A percentile compares a stretch with the other conserved stretches of the same genome.
phyloP scores from a whole-genome alignment of 345 rosid species.

The Eutrema heterophyllum region DNA sequence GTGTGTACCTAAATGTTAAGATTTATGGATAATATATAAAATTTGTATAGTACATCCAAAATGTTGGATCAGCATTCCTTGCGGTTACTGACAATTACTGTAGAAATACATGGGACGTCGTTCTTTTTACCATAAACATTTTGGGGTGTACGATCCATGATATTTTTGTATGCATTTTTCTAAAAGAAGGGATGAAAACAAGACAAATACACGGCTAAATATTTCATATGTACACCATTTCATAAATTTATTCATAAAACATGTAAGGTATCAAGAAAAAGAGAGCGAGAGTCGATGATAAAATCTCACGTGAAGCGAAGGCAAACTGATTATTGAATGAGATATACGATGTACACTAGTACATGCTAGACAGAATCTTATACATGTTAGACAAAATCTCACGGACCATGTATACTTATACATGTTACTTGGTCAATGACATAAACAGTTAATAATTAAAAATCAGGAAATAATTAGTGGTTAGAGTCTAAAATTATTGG shows the following conservation, averaged over 20 bases:
- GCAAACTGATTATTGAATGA: neutral
- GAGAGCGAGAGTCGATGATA: neutral
- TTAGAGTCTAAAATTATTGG: neutral
- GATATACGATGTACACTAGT: neutral
- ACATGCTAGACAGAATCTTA: no score
- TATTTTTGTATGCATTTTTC: neutral
- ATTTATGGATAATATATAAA: no score
- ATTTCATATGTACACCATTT: neutral
- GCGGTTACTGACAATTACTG: no score
- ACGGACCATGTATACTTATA: neutral
- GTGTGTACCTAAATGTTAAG: no score
- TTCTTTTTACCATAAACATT: no score
- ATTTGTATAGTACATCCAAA: no score
- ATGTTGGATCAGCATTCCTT: no score
- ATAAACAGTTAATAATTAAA: neutral
- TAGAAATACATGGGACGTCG: no score
- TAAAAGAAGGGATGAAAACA: neutral
- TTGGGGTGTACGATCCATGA: no score
- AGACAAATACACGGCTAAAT: neutral
- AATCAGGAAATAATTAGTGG: neutral
- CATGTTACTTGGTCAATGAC: slow-evolving; percentile 4
- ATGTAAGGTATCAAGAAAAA: neutral
- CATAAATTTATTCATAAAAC: neutral
- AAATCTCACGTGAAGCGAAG: slow-evolving; percentile 10
- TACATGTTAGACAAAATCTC: no score